These are phyloP conservation scores for Phytophthora litchii DNA, from an alignment of 352 stramenopile species.

Conservation along the genomic window DNA sequence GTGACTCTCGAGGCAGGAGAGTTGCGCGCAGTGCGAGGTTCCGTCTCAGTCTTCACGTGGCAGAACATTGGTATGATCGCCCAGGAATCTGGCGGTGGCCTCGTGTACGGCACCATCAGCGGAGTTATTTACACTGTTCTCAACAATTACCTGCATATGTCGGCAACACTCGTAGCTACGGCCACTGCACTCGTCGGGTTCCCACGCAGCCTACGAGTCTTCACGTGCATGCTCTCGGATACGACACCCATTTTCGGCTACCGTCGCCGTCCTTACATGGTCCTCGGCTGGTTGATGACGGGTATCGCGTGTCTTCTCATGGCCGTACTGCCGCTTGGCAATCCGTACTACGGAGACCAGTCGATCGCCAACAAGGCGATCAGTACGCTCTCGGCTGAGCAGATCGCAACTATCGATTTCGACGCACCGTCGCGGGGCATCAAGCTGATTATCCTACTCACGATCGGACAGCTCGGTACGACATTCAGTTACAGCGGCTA, in stretches of 20 bases:
- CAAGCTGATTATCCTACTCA: constrained; percentile 70
- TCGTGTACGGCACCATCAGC: constrained; percentile 54
- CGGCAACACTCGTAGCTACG: constrained; percentile 52
- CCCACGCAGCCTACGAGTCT: constrained; percentile 54
- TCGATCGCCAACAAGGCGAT: constrained; percentile 38
- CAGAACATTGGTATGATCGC: constrained; percentile 54
- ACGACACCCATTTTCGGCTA: constrained; percentile 80
- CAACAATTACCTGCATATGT: constrained; percentile 75
- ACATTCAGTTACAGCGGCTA: constrained; percentile 74
- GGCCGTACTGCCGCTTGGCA: constrained; percentile 48
- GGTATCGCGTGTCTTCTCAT: constrained; percentile 50
- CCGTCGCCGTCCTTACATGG: constrained; percentile 83
- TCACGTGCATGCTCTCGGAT: constrained; percentile 80
- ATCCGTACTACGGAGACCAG: constrained; percentile 53
- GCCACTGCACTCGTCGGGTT: constrained; percentile 54
- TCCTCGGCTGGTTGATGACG: constrained; percentile 65
- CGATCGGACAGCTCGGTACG: constrained; percentile 75
- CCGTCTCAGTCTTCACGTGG: constrained; percentile 45
- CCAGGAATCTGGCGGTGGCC: constrained; percentile 48
- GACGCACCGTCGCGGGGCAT: constrained; percentile 49
- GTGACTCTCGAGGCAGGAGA: constrained; percentile 39
- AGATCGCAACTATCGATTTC: constrained; percentile 48
- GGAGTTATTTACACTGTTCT: constrained; percentile 62
- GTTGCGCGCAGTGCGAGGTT: constrained; percentile 36
- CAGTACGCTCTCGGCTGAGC: constrained; percentile 31